These are phyloP conservation scores for Tylopilus sp. DNA, from an alignment of 768 basidiomycete genomes.

Conservation along the genomic window DNA sequence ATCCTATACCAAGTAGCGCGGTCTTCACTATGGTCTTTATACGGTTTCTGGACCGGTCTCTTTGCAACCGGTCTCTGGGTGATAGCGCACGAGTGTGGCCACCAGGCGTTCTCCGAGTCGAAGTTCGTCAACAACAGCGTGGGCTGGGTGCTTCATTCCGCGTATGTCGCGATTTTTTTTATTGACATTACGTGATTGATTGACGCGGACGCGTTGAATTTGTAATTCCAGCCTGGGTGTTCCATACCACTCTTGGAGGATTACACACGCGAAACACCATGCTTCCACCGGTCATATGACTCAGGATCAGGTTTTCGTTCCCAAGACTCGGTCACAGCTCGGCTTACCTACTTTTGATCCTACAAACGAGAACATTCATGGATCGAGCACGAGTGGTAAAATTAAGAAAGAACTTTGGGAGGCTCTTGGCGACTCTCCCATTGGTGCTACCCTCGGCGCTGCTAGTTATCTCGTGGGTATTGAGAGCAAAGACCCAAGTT, in stretches of 20 bases:
- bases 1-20: conserved; percentile 58
- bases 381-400: conserved; percentile 61
- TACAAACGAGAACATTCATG: conserved; percentile 60
- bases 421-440: conserved; percentile 87
- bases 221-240: conserved; percentile 69
- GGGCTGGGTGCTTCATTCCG: conserved; percentile 90
- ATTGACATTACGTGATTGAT: conserved; percentile 23
- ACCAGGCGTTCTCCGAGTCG: conserved; percentile 93
- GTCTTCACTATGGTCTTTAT: conserved; percentile 73
- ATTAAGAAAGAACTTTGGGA: conserved; percentile 76
- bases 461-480: conserved; percentile 57
- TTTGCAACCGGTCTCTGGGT: conserved; percentile 94
- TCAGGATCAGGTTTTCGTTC: conserved; percentile 95
- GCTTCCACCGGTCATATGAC: conserved; percentile 92
- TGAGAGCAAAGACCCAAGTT: not conserved
- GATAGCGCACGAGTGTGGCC: conserved; percentile 92
- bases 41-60: conserved; percentile 79
- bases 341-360: conserved; percentile 66
- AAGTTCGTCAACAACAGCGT: conserved; percentile 89
- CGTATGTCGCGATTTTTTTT: conserved; percentile 43
- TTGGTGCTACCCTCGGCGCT: conserved; percentile 55
- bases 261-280: conserved; percentile 93
- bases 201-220: conserved; percentile 10
- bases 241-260: conserved; percentile 96
- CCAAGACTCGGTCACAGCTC: conserved; percentile 74